Percentiles rank a stretch among this genome's conserved stretches.
These are phyloP conservation scores for Fusarium multiceps DNA, from an alignment of 2,329 filamentous ascomycete species.

Conservation along the genomic window DNA sequence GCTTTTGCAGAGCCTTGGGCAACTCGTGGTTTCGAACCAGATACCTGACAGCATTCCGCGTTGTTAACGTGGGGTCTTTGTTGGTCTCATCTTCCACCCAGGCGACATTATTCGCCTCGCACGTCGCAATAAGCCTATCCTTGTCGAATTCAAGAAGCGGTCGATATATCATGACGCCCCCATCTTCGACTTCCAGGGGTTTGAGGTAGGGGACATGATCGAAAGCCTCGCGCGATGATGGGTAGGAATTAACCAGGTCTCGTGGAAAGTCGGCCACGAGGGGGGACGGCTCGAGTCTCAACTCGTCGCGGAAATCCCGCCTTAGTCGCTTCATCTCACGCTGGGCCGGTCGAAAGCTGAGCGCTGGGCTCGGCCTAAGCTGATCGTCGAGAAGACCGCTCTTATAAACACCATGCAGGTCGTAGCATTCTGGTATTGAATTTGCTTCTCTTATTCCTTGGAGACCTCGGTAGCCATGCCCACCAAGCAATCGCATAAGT, in stretches of 20 bases:
- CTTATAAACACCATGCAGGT: conserved; percentile 76
- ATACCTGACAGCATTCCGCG: conserved; percentile 82
- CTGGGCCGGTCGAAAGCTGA: conserved; percentile 52
- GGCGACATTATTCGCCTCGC: conserved; percentile 70
- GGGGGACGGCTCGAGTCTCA: conserved; percentile 37
- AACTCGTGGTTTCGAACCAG: conserved; percentile 69
- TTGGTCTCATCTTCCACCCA: conserved; percentile 94
- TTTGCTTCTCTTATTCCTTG: conserved; percentile 72
- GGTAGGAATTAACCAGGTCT: conserved; percentile 45
- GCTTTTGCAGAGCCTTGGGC: conserved; percentile 75
- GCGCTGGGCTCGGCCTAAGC: conserved; percentile 48
- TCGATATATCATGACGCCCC: conserved; percentile 74
- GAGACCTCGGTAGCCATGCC: conserved; percentile 77
- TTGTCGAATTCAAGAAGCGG: conserved; percentile 80
- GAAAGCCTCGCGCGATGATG: conserved; percentile 37
- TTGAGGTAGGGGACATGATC: conserved; percentile 48
- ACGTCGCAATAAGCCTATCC: conserved; percentile 78
- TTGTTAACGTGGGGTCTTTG: conserved; percentile 77
- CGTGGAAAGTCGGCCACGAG: conserved; percentile 17
- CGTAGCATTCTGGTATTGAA: conserved; percentile 86
- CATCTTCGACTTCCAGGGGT: conserved; percentile 64
- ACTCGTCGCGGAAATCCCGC: conserved; percentile 45
- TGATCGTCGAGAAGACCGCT: conserved; percentile 69
- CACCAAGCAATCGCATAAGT: conserved; percentile 77
- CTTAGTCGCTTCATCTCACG: conserved; percentile 49